A percentile compares a stretch with the other conserved stretches of the same genome.
Conservation (phyloP, 2,329 filamentous ascomycete species). For the Chrysosphaeria jannelii region DNA sequence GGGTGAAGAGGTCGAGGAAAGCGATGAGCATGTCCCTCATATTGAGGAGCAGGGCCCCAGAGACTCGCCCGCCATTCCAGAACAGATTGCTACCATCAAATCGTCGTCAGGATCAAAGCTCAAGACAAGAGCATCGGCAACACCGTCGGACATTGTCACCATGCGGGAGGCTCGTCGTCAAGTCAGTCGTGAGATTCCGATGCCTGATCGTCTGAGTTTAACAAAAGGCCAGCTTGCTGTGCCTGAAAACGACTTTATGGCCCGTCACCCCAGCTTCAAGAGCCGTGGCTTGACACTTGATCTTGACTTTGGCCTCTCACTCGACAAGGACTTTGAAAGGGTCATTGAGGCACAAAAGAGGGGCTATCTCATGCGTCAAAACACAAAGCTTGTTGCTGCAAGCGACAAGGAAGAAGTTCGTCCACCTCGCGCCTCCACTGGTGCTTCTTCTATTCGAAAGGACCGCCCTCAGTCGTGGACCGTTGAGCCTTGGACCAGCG, state of each 20-base stretch:
- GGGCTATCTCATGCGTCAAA: constrained; percentile 94
- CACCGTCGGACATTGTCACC: constrained; percentile 50
- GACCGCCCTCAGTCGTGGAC: constrained; percentile 75
- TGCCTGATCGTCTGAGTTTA: constrained; percentile 24
- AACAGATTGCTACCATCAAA: constrained; percentile 66
- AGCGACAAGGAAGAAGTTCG: constrained; percentile 36
- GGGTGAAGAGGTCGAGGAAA: background rate
- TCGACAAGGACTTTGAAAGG: constrained; percentile 79
- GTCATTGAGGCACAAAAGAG: constrained; percentile 96
- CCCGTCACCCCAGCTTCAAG: constrained; percentile 43
- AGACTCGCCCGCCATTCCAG: constrained; percentile 39
- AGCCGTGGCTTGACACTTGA: constrained; percentile 58
- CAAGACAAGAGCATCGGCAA: constrained; percentile 68
- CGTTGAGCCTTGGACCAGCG: constrained; percentile 86
- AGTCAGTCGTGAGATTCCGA: constrained; percentile 46
- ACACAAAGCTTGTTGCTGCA: constrained; percentile 90
- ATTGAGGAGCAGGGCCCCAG: constrained; percentile 2
- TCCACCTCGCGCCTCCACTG: constrained; percentile 26
- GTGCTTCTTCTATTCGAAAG: constrained; percentile 42
- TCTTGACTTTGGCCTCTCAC: constrained; percentile 56
- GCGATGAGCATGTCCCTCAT: background rate
- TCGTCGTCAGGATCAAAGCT: constrained; percentile 48
- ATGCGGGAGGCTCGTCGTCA: constrained; percentile 72
- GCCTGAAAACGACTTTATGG: constrained; percentile 14
- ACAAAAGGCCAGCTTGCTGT: too few species aligned